Conservation (phyloP, 2,329 filamentous ascomycete species). For the Epichloe gansuensis region DNA sequence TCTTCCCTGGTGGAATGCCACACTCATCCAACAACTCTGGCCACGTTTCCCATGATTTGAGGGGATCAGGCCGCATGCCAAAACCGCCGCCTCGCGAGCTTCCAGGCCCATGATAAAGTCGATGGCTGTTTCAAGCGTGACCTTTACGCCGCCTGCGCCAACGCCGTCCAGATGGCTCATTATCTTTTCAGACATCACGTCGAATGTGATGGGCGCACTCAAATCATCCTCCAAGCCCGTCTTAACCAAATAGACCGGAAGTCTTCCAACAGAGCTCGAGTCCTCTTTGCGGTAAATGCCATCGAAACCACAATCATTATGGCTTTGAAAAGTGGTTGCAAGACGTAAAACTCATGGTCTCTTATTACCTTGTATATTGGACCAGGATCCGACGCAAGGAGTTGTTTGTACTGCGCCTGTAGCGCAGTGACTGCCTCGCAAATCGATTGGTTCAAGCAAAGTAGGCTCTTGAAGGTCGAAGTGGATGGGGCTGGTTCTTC, state of each 20-base stretch:
- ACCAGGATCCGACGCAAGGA: not conserved
- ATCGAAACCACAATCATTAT: not conserved
- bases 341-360: not conserved
- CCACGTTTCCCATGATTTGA: not conserved
- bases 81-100: slow-evolving; percentile 5
- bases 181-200: not conserved
- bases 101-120: slow-evolving; percentile 7
- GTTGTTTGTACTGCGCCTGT: not conserved
- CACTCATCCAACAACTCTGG: not conserved
- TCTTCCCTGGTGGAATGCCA: not conserved
- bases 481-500: not conserved
- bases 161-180: not conserved
- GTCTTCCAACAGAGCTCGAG: not conserved
- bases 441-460: slow-evolving; percentile 2
- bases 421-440: not conserved
- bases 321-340: not conserved
- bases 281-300: not conserved
- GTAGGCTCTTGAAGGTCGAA: not conserved
- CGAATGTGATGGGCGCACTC: slow-evolving; percentile 8
- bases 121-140: slow-evolving; percentile 6
- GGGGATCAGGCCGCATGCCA: slow-evolving; percentile 1
- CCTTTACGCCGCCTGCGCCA: not conserved
- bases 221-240: slow-evolving; percentile 6
- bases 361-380: not conserved
- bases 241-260: not conserved